Percentiles rank a stretch among this genome's conserved stretches.
phyloP scores from a whole-genome alignment of 306 rosid genomes.

The Urtica urens region DNA sequence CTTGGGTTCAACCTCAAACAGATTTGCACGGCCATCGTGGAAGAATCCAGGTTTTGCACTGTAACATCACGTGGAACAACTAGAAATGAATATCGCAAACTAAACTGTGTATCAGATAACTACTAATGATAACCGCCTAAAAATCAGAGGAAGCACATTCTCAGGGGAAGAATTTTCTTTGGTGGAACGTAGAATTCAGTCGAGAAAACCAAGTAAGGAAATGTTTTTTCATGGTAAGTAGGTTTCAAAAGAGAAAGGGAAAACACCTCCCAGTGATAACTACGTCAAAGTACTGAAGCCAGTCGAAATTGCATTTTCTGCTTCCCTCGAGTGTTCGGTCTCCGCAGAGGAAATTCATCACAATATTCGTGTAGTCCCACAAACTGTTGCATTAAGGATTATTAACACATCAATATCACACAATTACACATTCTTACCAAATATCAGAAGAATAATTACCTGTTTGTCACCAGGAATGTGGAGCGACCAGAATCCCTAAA shows the following conservation, averaged over 20 bases:
- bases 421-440: neutral
- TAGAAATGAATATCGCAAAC: conserved; percentile 4
- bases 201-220: neutral
- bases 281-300: conserved; percentile 90
- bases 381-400: conserved; percentile 71
- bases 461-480: conserved; percentile 91
- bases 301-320: conserved; percentile 45
- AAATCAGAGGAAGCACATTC: conserved; percentile 7
- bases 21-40: conserved; percentile 76
- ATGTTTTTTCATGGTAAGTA: neutral
- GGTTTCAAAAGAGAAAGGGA: conserved; percentile 8
- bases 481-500: conserved; percentile 84
- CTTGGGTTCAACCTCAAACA: conserved; percentile 82
- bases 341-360: conserved; percentile 83
- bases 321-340: conserved; percentile 31
- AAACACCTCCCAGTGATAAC: conserved; percentile 90
- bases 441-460: conserved; percentile 34
- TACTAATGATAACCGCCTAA: neutral
- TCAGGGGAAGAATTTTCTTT: neutral
- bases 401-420: neutral
- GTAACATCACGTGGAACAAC: conserved; percentile 25
- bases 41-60: conserved; percentile 98
- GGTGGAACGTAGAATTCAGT: no score
- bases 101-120: neutral
- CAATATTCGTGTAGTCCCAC: conserved; percentile 94